phyloP scores from a whole-genome alignment of 2,329 filamentous ascomycete genomes.

The Phoma sp. region DNA sequence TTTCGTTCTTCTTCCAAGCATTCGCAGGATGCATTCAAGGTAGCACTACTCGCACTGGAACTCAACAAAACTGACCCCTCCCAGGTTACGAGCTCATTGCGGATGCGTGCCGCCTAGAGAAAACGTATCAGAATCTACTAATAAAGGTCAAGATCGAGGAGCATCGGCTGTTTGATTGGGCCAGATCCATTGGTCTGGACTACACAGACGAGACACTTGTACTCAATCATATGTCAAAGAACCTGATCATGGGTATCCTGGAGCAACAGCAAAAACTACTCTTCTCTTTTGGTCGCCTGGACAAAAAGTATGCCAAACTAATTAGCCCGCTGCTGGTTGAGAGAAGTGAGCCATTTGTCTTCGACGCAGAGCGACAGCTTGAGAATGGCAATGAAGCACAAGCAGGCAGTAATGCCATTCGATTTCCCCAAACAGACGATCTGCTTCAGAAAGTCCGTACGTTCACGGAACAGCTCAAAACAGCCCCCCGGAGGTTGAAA shows the following conservation, averaged over 20 bases:
- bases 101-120: constrained; percentile 43
- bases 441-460: constrained; percentile 37
- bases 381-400: constrained; percentile 1
- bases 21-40: constrained; percentile 49
- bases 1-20: constrained; percentile 46
- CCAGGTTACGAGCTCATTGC: constrained; percentile 48
- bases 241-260: constrained; percentile 44
- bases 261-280: constrained; percentile 44
- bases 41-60: constrained; percentile 1
- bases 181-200: constrained; percentile 40
- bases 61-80: neutral
- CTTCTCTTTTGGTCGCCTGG: constrained; percentile 39
- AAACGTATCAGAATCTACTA: constrained; percentile 42
- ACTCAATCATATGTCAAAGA: constrained; percentile 42
- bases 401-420: constrained; percentile 30
- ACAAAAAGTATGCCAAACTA: constrained; percentile 40
- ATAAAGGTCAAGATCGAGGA: constrained; percentile 49
- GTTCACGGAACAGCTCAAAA: constrained; percentile 36
- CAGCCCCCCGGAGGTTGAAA: constrained; percentile 32
- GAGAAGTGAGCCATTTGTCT: constrained; percentile 21
- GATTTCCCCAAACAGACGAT: constrained; percentile 40
- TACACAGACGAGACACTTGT: constrained; percentile 42
- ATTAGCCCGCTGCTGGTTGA: constrained; percentile 39
- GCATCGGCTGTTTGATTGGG: constrained; percentile 49
- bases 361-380: constrained; percentile 16